Evolutionary conservation across 2,329 filamentous ascomycete species (phyloP), one percentile per base, ranked within the genome.

Genomic region (Alternaria gansuensis): DNA sequence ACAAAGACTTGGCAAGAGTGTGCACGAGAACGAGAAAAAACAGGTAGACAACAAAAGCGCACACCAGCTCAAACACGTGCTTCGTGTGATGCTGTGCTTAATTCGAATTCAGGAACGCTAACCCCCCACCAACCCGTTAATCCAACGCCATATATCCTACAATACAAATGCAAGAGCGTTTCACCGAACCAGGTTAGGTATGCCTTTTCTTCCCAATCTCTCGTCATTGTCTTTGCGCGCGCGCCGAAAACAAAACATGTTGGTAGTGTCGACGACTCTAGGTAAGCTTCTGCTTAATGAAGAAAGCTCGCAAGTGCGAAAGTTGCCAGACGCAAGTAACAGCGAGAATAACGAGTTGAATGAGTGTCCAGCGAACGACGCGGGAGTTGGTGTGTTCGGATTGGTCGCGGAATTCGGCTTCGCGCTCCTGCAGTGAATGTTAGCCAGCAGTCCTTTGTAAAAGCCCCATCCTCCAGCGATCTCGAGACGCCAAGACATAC

Each of bases 211-310:
- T 48, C 52, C 57, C 59, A 45, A 45, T 55, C 41, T 29, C 33
- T 21, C 50, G 23, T 46, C 44, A 45, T 36, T 36, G 14, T 17
- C 44, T 4, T 36, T 24, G 29, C 31, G 24, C 24, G 21, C 33
- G 23, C n/a, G 14, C 31, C 39, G 26, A 34, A 33, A 33, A 28
- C 21, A 13, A 48, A 36, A 36, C 31, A 36, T n/a, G 13, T 24
- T 29, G 29, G 21, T 59, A 41, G 36, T 26, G 13, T 40, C 17
- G 29, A 13, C 14, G 13, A 13, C 52, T 50, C 80, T 87, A 99
- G 60, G 95, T 98, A 78, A 99, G 88, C 86, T 99, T 99, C 84
- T 98, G 94, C 86, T 99, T 99, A 84, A 99, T 99, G 83, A 99
- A 99, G 86, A 99, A 99, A 45, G 91, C 90, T 69, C 95, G 87